phyloP scores from a whole-genome alignment of 2,329 filamentous ascomycete species.

The Phaeosphaeriaceae sp. region DNA sequence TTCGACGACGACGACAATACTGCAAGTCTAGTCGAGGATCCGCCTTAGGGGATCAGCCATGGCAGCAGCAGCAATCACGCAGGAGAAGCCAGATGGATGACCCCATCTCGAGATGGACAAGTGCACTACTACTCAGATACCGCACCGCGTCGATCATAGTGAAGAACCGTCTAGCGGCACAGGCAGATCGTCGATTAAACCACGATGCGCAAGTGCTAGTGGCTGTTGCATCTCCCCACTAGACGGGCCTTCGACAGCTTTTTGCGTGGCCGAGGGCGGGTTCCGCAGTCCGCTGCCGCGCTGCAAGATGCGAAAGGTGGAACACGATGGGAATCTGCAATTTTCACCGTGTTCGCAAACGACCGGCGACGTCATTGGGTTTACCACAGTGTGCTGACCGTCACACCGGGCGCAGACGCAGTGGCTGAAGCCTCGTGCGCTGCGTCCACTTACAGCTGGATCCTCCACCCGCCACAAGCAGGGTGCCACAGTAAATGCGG shows the following conservation, averaged over 20 bases:
- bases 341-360: not conserved
- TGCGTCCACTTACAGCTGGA: not conserved
- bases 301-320: not conserved
- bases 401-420: not conserved
- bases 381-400: not conserved
- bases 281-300: not conserved
- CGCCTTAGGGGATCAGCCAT: slow-evolving; percentile 1
- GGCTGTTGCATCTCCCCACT: not conserved
- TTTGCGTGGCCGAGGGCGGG: not conserved
- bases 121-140: not conserved
- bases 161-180: not conserved
- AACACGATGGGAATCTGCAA: not conserved
- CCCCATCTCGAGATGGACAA: not conserved
- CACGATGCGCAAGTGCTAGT: not conserved
- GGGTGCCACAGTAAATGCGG: not conserved
- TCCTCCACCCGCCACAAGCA: not conserved
- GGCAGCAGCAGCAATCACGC: not conserved
- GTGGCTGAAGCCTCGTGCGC: not conserved
- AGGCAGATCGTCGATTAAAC: not conserved
- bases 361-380: not conserved
- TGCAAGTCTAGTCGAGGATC: not conserved
- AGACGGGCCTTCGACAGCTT: not conserved
- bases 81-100: not conserved
- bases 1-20: slow-evolving; percentile 1
- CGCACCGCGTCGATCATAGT: not conserved